These are phyloP conservation scores for Pseudozyma thailandica DNA, from an alignment of 1,284 basidiomycete genomes.

Conservation along the genomic window DNA sequence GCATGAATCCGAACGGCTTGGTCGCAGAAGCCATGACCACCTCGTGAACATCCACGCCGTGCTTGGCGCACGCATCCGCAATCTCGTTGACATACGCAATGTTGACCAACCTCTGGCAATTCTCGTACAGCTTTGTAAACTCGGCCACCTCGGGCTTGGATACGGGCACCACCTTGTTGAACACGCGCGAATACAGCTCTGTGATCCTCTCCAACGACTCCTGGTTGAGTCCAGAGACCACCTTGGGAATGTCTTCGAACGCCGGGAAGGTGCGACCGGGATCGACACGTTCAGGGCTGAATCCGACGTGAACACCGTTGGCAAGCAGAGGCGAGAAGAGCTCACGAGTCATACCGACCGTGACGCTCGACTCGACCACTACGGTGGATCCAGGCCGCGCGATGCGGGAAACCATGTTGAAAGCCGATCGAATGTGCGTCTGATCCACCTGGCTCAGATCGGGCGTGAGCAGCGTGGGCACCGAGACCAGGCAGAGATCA, in stretches of 20 bases:
- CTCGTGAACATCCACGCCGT: constrained; percentile 37
- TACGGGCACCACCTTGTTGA: constrained; percentile 33
- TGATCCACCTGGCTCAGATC: constrained; percentile 22
- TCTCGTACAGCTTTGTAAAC: constrained; percentile 44
- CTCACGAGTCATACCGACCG: constrained; percentile 38
- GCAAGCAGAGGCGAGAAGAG: constrained; percentile 28
- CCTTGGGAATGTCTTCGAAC: constrained; percentile 41
- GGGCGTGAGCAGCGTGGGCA: constrained; percentile 33
- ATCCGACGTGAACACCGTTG: constrained; percentile 29
- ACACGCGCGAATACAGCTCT: constrained; percentile 28
- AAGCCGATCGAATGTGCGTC: constrained; percentile 30
- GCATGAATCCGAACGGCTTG: constrained; percentile 45
- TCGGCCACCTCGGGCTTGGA: constrained; percentile 34
- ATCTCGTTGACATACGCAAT: constrained; percentile 51
- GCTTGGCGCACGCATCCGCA: constrained; percentile 32
- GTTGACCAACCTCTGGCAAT: constrained; percentile 37
- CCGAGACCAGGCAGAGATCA: constrained; percentile 37
- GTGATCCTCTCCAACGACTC: constrained; percentile 25
- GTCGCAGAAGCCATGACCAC: constrained; percentile 29
- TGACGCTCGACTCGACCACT: constrained; percentile 35
- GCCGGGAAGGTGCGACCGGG: constrained; percentile 33
- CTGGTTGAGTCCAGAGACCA: constrained; percentile 27
- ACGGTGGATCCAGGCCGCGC: constrained; percentile 35
- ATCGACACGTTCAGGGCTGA: constrained; percentile 40
- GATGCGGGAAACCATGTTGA: constrained; percentile 24